phyloP scores from a whole-genome alignment of 106 monocot species.

The Dioscorea zingiberensis region DNA sequence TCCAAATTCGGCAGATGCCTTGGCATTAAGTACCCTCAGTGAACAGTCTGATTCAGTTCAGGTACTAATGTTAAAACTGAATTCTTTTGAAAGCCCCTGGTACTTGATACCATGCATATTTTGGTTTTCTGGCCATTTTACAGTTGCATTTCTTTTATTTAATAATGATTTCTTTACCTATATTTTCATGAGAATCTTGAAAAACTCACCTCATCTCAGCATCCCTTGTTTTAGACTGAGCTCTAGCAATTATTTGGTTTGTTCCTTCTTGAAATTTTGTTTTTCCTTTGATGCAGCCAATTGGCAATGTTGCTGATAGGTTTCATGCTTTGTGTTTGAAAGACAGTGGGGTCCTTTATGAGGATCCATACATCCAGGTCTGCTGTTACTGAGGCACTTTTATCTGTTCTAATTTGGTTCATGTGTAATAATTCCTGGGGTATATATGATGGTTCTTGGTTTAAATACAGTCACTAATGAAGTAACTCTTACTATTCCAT shows the following conservation, averaged over 20 bases:
- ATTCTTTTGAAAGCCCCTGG: neutral
- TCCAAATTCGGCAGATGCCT: conserved; percentile 35
- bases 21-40: conserved; percentile 67
- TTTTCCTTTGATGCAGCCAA: conserved; percentile 57
- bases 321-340: conserved; percentile 81
- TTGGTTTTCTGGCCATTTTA: too few relatives aligned
- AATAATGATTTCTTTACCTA: too few relatives aligned
- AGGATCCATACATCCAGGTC: conserved; percentile 97
- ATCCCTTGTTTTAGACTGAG: too few relatives aligned
- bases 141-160: too few relatives aligned
- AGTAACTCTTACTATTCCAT: neutral
- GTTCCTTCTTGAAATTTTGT: neutral
- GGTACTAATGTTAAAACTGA: conserved; percentile 29
- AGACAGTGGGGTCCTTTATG: conserved; percentile 94
- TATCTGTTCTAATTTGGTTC: neutral
- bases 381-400: neutral
- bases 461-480: too few relatives aligned
- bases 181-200: too few relatives aligned
- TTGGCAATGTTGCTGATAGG: conserved; percentile 68
- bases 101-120: neutral
- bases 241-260: too few relatives aligned
- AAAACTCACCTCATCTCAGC: too few relatives aligned
- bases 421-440: too few relatives aligned
- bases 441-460: too few relatives aligned
- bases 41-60: conserved; percentile 75